phyloP scores from a whole-genome alignment of 2,329 filamentous ascomycete genomes.

The Calonectria pteridis region DNA sequence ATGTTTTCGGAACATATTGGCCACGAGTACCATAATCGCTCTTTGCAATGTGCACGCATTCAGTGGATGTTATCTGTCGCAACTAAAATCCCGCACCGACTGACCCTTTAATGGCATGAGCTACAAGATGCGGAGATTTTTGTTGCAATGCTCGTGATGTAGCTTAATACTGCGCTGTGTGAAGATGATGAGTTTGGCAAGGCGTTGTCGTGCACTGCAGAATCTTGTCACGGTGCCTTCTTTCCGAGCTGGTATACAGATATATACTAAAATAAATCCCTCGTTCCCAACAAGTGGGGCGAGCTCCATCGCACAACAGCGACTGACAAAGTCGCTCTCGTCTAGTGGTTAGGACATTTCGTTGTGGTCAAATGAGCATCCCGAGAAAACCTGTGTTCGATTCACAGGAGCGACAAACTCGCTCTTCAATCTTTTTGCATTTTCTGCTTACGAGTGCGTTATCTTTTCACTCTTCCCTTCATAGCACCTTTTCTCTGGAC shows the following conservation, averaged over 20 bases:
- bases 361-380: constrained; percentile 21
- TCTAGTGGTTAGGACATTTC: constrained; percentile 30
- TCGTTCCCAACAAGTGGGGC: neutral
- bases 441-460: neutral
- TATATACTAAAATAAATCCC: neutral
- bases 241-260: neutral
- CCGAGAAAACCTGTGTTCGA: constrained; percentile 30
- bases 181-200: neutral
- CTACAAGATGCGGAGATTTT: neutral
- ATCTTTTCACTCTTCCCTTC: neutral
- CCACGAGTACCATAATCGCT: no score
- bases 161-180: neutral
- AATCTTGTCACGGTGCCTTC: neutral
- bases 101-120: neutral
- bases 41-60: neutral
- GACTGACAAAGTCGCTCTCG: neutral
- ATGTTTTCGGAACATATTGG: neutral
- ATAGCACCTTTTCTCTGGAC: no score
- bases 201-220: neutral
- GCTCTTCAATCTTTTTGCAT: neutral
- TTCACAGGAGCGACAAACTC: constrained; percentile 17
- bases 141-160: neutral
- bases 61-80: neutral
- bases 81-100: neutral
- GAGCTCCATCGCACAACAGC: neutral